Conservation (phyloP, 495 filamentous ascomycete genomes). For the Amniculicola lignicola region DNA sequence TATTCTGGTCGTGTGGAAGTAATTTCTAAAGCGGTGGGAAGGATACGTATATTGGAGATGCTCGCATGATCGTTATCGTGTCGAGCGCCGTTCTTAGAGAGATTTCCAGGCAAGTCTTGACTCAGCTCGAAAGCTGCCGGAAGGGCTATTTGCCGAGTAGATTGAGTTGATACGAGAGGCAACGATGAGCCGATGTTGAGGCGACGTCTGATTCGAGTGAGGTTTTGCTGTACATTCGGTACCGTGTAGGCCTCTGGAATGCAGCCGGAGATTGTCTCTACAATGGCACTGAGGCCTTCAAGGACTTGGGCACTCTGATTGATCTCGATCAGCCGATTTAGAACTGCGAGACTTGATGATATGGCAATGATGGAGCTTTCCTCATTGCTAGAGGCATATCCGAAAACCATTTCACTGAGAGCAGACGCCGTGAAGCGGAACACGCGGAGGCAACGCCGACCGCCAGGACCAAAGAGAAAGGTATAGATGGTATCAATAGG, state of each 20-base stretch:
- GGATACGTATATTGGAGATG: slow-evolving; percentile 57
- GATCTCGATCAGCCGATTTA: neutral
- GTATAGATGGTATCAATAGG: slow-evolving; percentile 57
- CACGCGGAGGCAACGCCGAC: slow-evolving; percentile 47
- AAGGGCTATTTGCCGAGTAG: too few species aligned
- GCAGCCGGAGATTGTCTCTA: neutral
- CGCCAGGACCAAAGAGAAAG: slow-evolving; percentile 51
- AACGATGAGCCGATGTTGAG: too few species aligned
- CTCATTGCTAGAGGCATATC: slow-evolving; percentile 11
- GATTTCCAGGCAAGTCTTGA: slow-evolving; percentile 45
- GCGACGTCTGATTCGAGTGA: neutral
- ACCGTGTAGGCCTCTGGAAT: neutral
- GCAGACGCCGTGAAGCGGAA: too few species aligned
- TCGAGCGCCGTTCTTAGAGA: slow-evolving; percentile 53
- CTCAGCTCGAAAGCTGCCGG: slow-evolving; percentile 11
- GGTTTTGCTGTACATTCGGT: neutral
- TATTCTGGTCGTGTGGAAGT: slow-evolving; percentile 52
- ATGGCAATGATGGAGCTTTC: neutral
- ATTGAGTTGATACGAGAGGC: too few species aligned
- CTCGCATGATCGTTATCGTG: slow-evolving; percentile 66
- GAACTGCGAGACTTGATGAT: slow-evolving; percentile 1
- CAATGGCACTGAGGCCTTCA: neutral
- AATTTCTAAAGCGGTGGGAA: slow-evolving; percentile 65
- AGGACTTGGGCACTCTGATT: neutral
- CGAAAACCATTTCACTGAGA: slow-evolving; percentile 45